Evolutionary conservation across 768 basidiomycete species (phyloP), one percentile per base, ranked within the genome.

Genomic region (Melanogaster broomeanus): DNA sequence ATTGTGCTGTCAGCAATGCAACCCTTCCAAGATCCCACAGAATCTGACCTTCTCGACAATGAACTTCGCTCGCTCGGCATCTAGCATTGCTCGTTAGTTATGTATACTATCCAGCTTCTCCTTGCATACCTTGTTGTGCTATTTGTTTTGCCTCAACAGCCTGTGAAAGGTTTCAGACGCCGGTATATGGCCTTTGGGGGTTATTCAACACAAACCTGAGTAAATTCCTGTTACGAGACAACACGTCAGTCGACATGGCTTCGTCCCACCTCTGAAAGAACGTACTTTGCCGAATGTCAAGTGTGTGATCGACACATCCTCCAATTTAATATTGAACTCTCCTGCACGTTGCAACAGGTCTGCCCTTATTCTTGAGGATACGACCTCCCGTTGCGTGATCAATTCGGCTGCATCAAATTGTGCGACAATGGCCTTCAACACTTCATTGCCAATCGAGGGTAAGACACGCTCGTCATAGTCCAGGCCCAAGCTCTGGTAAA

Each of bases 101-200:
- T 42, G 48, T 43, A 43, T 21, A 19, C 34, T 3, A 6, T 21
- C n/a, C 27, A 35, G 27, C 19, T 43, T 43, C 25, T 19, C 24
- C 38, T n/a, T 4, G 56, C 74, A 42, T 60, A 92, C 91, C 91
- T 81, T 99, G 97, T 70, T 99, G 97, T 10, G 97, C 97, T 68
- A 99, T 98, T 72, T 98, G 97, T 72, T 99, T 99, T 35, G 96
- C 96, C 74, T 99, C 97, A 9, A 99, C 97, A n/a, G 97, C 97
- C 85, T 79, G 42, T 30, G 46, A 24, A 50, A 42, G 27, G 12
- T 43, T 0, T 49, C 24, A 9, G 16, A 42, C 16, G 18, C 18
- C 56, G 37, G 47, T 31, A 41, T 41, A 18, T 1, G 40, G 37
- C 35, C 25, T 19, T 41, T 16, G 19, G 3, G 24, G 33, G 31